Evolutionary conservation across 2,329 filamentous ascomycete species (phyloP), one percentile per base, ranked within the genome.

Genomic region (Sarocladiaceae sp.): DNA sequence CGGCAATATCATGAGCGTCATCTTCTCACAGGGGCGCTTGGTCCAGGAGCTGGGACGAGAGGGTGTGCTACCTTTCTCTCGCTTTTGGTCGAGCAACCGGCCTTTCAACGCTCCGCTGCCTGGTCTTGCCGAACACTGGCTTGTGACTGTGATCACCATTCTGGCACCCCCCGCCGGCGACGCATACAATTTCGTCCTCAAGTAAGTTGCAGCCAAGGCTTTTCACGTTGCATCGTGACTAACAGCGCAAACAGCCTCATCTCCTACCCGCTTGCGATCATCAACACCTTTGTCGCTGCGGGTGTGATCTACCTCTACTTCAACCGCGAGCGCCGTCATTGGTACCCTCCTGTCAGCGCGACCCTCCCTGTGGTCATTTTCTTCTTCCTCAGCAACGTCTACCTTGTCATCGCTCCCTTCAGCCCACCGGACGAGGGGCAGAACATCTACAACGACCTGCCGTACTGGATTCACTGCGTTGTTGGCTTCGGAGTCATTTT

Each of bases 41-140:
- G 80, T 81, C 0, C 81, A 82, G 58, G 80, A 83, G 57, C 72
- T 83, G 13, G 80, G 78, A 3, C 75, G 78, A 10, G 80, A 84
- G 59, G 80, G 80, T 21, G 70, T 84, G n/a, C 61, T 85, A 2
- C 81, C 81, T 0, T 80, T 76, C 46, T 80, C 78, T 0, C 63
- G 67, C 1, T 65, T 84, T 51, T 83, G 76, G 69, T 79, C 80
- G 11, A 79, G 74, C 58, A 83, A 80, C 60, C 69, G 73, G 35
- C 80, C 80, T 0, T 78, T 81, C 56, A 80, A 80, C 54, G 78
- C 77, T 0, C 80, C 78, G 3, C 69, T 78, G 35, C 73, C 74
- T 19, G 79, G 75, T 39, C 69, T 82, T 2, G 78, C 80, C 47
- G 73, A 78, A 65, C 79, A 83, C 65, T 84, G 76, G 74, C 57